A percentile compares a stretch with the other conserved stretches of the same genome.
Evolutionary conservation across 768 basidiomycete species (phyloP).

Genomic region (Tephrocybe sp.): DNA sequence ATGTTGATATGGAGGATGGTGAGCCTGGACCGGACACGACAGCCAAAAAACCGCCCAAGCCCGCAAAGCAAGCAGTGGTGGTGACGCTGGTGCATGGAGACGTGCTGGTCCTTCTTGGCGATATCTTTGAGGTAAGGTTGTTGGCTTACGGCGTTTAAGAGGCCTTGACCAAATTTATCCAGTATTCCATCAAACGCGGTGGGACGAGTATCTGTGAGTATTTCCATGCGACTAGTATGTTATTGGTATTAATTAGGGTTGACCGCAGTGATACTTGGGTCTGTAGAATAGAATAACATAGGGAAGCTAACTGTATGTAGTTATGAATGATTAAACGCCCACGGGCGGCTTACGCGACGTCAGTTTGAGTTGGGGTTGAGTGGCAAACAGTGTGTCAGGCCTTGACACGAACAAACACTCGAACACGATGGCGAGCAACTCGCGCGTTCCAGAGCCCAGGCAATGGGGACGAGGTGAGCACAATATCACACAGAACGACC

Average conservation of each 20-base stretch:
- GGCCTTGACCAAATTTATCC: no score
- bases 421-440: slow-evolving; percentile 14
- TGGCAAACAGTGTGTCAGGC: slow-evolving; percentile 10
- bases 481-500: background rate
- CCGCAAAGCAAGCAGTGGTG: slow-evolving; percentile 19
- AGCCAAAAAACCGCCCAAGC: background rate
- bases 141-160: no score
- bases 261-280: slow-evolving; percentile 17
- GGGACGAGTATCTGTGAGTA: slow-evolving; percentile 46
- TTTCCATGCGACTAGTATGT: background rate
- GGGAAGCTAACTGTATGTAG: no score
- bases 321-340: background rate
- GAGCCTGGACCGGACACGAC: no score
- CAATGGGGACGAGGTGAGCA: slow-evolving; percentile 17
- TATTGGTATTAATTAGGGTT: background rate
- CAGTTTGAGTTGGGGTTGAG: slow-evolving; percentile 6
- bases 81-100: slow-evolving; percentile 47
- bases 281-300: slow-evolving; percentile 1
- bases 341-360: slow-evolving; percentile 4
- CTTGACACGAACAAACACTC: slow-evolving; percentile 15
- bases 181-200: slow-evolving; percentile 46
- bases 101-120: slow-evolving; percentile 38
- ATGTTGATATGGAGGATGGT: background rate
- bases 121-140: slow-evolving; percentile 39
- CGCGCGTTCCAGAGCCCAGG: slow-evolving; percentile 3